Evolutionary conservation across 176 grass and related monocot species (phyloP).

Genomic region (Leersia perrieri): DNA sequence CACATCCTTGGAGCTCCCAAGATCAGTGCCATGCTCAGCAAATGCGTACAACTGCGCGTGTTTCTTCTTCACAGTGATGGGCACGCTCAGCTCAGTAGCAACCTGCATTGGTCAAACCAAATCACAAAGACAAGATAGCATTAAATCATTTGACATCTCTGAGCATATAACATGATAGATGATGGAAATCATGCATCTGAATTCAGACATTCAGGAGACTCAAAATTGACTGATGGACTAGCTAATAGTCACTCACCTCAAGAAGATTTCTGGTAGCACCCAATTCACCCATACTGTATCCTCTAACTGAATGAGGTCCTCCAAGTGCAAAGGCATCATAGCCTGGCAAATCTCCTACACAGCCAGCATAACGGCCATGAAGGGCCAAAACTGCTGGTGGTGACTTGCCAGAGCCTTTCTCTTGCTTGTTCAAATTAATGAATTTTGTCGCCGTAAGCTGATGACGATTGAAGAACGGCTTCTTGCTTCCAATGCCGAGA

Average conservation of each 20-base stretch:
- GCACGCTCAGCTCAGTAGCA: slow-evolving; percentile 73
- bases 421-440: slow-evolving; percentile 75
- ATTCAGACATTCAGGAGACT: no score
- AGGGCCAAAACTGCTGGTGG: slow-evolving; percentile 79
- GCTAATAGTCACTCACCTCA: slow-evolving; percentile 68
- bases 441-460: slow-evolving; percentile 83
- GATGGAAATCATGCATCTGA: neutral
- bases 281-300: slow-evolving; percentile 84
- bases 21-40: slow-evolving; percentile 81
- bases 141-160: neutral
- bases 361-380: slow-evolving; percentile 87
- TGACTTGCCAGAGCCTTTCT: slow-evolving; percentile 67
- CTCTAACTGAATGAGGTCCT: slow-evolving; percentile 89
- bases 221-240: neutral
- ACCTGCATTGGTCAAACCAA: slow-evolving; percentile 29
- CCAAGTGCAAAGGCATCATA: slow-evolving; percentile 96
- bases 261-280: slow-evolving; percentile 92
- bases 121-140: neutral
- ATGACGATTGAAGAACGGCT: slow-evolving; percentile 86
- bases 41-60: slow-evolving; percentile 60
- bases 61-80: slow-evolving; percentile 54
- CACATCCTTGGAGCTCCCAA: slow-evolving; percentile 91
- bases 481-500: slow-evolving; percentile 92
- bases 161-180: neutral
- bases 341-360: slow-evolving; percentile 84